phyloP scores from a whole-genome alignment of 2,329 filamentous ascomycete species.

The Trichoderma asperellum region DNA sequence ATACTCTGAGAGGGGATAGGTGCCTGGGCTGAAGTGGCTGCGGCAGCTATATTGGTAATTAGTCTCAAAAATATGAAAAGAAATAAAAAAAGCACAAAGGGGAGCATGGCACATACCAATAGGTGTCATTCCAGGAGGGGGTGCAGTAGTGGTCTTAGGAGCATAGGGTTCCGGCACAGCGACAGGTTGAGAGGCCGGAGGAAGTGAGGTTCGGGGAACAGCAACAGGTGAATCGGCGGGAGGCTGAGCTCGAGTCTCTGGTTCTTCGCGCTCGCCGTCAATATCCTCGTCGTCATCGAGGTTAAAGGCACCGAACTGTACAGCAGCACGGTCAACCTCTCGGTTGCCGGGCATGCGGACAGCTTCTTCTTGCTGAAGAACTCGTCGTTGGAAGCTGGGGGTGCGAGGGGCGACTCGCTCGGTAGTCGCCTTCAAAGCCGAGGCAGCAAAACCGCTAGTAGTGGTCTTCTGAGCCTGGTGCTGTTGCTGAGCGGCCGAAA shows the following conservation, averaged over 20 bases:
- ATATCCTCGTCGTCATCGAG: constrained; percentile 87
- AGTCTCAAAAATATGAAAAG: constrained; percentile 9
- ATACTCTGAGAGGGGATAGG: constrained; percentile 38
- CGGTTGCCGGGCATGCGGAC: constrained; percentile 98
- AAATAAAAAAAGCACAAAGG: not conserved
- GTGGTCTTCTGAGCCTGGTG: constrained; percentile 58
- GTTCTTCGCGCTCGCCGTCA: constrained; percentile 91
- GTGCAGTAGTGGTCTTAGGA: constrained; percentile 57
- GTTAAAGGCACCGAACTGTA: constrained; percentile 96
- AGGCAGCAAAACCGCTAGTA: constrained; percentile 74
- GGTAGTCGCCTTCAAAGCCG: constrained; percentile 76
- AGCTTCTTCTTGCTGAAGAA: constrained; percentile 94
- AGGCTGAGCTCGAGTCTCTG: constrained; percentile 90
- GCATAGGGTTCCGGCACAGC: constrained; percentile 60
- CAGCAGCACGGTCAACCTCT: constrained; percentile 87
- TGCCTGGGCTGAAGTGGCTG: constrained; percentile 36
- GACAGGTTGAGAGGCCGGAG: constrained; percentile 66
- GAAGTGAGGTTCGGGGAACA: constrained; percentile 82
- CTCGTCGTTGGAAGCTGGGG: constrained; percentile 80
- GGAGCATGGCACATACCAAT: constrained; percentile 37
- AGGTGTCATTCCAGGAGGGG: constrained; percentile 43
- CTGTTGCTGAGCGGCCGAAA: constrained; percentile 66
- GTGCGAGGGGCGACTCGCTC: constrained; percentile 64
- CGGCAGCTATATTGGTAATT: constrained; percentile 31
- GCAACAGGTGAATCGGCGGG: constrained; percentile 90